These are phyloP conservation scores for Moesziomyces globuligerus DNA, from an alignment of 1,284 basidiomycete species.

Conservation along the genomic window DNA sequence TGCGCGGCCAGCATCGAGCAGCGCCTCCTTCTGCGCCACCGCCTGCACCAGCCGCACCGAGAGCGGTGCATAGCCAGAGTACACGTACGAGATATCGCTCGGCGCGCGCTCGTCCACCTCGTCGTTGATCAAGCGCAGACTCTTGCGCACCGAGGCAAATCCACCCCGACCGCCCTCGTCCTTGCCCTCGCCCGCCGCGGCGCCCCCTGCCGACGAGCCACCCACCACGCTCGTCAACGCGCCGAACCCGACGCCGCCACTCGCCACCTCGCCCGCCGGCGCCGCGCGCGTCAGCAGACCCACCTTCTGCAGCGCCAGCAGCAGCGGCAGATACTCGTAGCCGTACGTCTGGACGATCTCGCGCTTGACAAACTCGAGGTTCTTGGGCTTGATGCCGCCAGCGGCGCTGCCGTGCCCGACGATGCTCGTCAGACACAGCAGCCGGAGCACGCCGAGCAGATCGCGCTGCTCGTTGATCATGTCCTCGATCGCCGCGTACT, in stretches of 20 bases:
- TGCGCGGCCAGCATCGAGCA: conserved; percentile 70
- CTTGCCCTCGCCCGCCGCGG: conserved; percentile 11
- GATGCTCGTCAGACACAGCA: conserved; percentile 86
- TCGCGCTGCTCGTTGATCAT: conserved; percentile 56
- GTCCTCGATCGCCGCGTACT: conserved; percentile 59
- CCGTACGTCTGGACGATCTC: conserved; percentile 96
- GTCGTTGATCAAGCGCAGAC: conserved; percentile 90
- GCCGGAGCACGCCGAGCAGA: conserved; percentile 71
- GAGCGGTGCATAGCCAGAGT: conserved; percentile 95
- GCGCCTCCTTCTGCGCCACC: conserved; percentile 85
- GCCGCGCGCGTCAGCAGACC: conserved; percentile 71
- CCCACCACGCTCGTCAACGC: conserved; percentile 43
- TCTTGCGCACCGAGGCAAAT: conserved; percentile 80
- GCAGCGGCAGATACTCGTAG: conserved; percentile 84
- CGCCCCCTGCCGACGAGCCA: conserved; percentile 2
- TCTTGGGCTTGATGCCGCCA: conserved; percentile 87
- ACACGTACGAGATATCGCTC: conserved; percentile 93
- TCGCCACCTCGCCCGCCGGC: neutral
- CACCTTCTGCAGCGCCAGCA: conserved; percentile 81
- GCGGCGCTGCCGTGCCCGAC: conserved; percentile 69
- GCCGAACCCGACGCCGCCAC: conserved; percentile 15
- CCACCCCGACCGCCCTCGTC: conserved; percentile 68
- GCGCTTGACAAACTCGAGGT: conserved; percentile 85
- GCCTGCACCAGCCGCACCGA: conserved; percentile 91
- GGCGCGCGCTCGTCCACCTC: conserved; percentile 78